A percentile compares a stretch with the other conserved stretches of the same genome.
Conservation (phyloP, 2,329 filamentous ascomycete species). For the Hypoxylon sp. region DNA sequence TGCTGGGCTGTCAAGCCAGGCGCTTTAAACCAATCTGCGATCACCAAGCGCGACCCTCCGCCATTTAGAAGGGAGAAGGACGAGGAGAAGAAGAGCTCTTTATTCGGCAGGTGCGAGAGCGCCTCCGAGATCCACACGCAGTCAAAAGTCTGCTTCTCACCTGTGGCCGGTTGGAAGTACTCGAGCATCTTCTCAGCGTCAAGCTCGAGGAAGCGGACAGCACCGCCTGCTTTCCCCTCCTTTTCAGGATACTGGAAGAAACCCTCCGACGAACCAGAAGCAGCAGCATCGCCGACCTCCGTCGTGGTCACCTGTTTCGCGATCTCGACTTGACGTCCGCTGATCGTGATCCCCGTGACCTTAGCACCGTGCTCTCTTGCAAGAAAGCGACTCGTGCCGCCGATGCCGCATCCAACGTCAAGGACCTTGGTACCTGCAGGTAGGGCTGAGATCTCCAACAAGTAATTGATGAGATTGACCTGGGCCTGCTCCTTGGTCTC, state of each 20-base stretch:
- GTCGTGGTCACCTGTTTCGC: slow-evolving; percentile 64
- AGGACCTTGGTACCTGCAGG: slow-evolving; percentile 61
- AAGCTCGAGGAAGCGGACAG: slow-evolving; percentile 69
- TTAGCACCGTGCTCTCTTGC: slow-evolving; percentile 65
- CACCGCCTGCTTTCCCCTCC: slow-evolving; percentile 49
- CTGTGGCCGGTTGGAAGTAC: slow-evolving; percentile 58
- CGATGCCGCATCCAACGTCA: slow-evolving; percentile 73
- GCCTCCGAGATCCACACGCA: slow-evolving; percentile 75
- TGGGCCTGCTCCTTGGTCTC: slow-evolving; percentile 73
- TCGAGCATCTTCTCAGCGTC: slow-evolving; percentile 74
- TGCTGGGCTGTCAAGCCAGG: slow-evolving; percentile 60
- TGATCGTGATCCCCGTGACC: slow-evolving; percentile 74
- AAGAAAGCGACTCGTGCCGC: slow-evolving; percentile 71
- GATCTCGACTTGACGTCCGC: slow-evolving; percentile 70
- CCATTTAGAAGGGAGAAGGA: slow-evolving; percentile 63
- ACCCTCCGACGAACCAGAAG: not conserved
- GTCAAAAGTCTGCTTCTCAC: slow-evolving; percentile 59
- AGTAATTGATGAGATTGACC: slow-evolving; percentile 68
- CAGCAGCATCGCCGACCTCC: slow-evolving; percentile 45
- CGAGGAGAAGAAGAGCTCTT: slow-evolving; percentile 71
- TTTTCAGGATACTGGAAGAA: slow-evolving; percentile 21
- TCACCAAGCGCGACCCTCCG: slow-evolving; percentile 61
- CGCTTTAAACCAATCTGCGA: slow-evolving; percentile 74
- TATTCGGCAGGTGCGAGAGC: slow-evolving; percentile 72
- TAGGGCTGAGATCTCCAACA: slow-evolving; percentile 65